These are phyloP conservation scores for Colletotrichum sp. DNA, from an alignment of 2,329 filamentous ascomycete species.

Conservation along the genomic window DNA sequence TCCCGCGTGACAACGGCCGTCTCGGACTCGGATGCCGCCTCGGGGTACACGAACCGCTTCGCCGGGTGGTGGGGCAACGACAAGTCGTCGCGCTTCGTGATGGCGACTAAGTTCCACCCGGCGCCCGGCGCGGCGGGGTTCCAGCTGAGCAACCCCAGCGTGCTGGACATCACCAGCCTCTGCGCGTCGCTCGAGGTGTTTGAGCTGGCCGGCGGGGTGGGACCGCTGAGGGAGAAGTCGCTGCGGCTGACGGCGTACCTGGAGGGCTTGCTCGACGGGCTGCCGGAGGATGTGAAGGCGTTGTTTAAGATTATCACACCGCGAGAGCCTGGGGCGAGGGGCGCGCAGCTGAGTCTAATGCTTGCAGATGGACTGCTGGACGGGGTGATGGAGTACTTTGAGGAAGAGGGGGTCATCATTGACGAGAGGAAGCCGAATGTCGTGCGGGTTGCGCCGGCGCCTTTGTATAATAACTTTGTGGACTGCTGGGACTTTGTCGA, in stretches of 20 bases:
- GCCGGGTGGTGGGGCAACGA: conserved; percentile 89
- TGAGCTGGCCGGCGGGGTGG: conserved; percentile 66
- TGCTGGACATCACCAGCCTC: conserved; percentile 75
- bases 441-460: conserved; percentile 78
- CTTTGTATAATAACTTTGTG: conserved; percentile 78
- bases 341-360: conserved; percentile 80
- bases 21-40: conserved; percentile 39
- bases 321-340: conserved; percentile 63
- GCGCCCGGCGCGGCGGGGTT: conserved; percentile 81
- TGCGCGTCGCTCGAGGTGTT: conserved; percentile 76
- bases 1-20: conserved; percentile 56
- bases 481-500: conserved; percentile 52
- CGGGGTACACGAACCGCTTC: conserved; percentile 68
- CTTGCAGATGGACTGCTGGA: conserved; percentile 70
- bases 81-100: conserved; percentile 77
- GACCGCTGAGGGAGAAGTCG: conserved; percentile 68
- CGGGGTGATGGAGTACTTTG: conserved; percentile 63
- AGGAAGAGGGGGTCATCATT: conserved; percentile 72
- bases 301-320: conserved; percentile 71
- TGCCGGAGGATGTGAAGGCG: conserved; percentile 27
- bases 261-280: conserved; percentile 61
- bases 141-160: conserved; percentile 83
- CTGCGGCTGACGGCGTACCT: conserved; percentile 74
- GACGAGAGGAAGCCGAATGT: conserved; percentile 84
- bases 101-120: conserved; percentile 82